These are phyloP conservation scores for Apiotrichum gamsii DNA, from an alignment of 1,284 basidiomycete species.

Conservation along the genomic window DNA sequence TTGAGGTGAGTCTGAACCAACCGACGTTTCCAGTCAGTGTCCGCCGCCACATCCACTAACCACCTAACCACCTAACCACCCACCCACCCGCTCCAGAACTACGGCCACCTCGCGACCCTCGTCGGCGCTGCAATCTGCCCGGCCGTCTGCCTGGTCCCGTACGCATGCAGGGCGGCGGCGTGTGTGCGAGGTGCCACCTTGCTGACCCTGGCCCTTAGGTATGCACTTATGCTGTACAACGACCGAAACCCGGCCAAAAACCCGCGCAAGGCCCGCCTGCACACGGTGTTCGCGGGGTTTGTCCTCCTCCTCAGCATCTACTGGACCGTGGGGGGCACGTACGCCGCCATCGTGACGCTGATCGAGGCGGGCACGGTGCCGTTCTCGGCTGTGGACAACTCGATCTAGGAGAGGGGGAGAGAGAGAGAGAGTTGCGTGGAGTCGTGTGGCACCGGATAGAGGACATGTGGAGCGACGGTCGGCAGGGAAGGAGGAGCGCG, in stretches of 20 bases:
- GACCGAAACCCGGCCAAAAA: conserved; percentile 3
- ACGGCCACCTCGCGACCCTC: conserved; percentile 15
- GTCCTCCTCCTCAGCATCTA: conserved; percentile 25
- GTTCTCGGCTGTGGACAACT: conserved; percentile 20
- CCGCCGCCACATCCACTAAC: too few relatives aligned
- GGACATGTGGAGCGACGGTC: too few relatives aligned
- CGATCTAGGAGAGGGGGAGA: too few relatives aligned
- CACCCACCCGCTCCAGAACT: too few relatives aligned
- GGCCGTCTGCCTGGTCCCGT: conserved; percentile 1
- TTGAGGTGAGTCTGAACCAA: conserved; percentile 48
- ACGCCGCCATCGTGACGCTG: conserved; percentile 17
- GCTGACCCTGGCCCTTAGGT: too few relatives aligned
- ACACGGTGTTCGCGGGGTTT: conserved; percentile 16
- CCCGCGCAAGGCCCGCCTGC: conserved; percentile 1
- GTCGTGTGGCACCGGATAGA: too few relatives aligned
- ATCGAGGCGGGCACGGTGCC: conserved; percentile 5
- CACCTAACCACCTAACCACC: too few relatives aligned
- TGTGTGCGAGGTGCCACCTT: too few relatives aligned
- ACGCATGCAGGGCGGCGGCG: too few relatives aligned
- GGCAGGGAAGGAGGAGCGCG: too few relatives aligned
- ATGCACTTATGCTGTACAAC: conserved; percentile 26
- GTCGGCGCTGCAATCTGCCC: conserved; percentile 18
- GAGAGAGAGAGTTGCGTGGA: too few relatives aligned
- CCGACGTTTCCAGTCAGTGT: too few relatives aligned
- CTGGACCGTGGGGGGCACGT: conserved; percentile 27